Evolutionary conservation across 257 asterid genomes (phyloP), one percentile per base, ranked within the genome.

Genomic region (Agastache rugosa): DNA sequence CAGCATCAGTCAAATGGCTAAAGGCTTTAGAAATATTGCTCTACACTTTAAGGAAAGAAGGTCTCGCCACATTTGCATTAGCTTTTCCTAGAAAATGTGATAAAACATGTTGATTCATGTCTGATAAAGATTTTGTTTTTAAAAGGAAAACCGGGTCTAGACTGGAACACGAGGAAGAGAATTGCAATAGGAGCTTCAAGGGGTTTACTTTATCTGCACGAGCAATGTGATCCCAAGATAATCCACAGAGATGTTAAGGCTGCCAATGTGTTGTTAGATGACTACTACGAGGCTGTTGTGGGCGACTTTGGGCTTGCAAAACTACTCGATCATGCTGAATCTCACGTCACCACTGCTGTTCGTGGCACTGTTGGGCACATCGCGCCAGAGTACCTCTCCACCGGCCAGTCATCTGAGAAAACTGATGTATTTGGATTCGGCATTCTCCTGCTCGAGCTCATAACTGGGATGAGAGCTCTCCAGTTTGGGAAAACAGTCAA

Each of bases 251-350:
- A 93, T 27, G 98, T 93, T 11, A 93, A 93, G 88, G 98, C 98
- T 1, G 98, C 97, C 14, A 93, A 93, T 41, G 83, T 93, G 50
- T 88, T 93, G 53, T 65, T 93, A 10, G 98, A 93, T 34, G 98
- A 93, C 67, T 89, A 66, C 80, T 87, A 64, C 48, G 98, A 91
- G 82, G 96, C 98, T 20, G 77, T 93, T 50, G 96, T 93, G 15
- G 98, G 98, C 11, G 98, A 93, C 54, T 93, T 93, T 63, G 98
- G 98, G 75, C 94, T 93, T 34, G 98, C 98, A 8, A 93, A 93
- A 75, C 91, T 89, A 16, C 97, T 93, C 20, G 98, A 93, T 71
- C 98, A 93, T 61, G 93, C 83, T 4, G 94, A 93, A 27, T 89
- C 98, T 20, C 98, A 93, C 5, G 98, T 91, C 0, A 93, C 98